Evolutionary conservation across 257 asterid genomes (phyloP).

Genomic region (Przewalskia tangutica): DNA sequence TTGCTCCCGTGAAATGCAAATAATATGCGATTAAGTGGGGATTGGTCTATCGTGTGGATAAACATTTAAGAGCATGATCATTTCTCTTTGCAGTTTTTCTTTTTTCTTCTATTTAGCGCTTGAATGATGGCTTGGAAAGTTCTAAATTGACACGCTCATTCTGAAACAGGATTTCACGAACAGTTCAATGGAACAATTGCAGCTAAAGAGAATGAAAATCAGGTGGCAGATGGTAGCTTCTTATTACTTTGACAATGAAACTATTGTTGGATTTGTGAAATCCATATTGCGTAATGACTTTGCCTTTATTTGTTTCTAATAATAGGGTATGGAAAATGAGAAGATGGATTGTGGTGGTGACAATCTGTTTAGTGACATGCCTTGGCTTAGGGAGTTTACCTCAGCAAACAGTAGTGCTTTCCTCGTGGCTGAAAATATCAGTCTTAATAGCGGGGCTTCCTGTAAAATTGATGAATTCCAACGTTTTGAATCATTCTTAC

Average conservation of each 20-base stretch:
- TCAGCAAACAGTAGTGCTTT: conserved; percentile 31
- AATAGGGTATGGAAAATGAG: conserved; percentile 39
- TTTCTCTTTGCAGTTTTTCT: not conserved
- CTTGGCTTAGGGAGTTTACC: conserved; percentile 40
- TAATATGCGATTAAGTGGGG: not conserved
- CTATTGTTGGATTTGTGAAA: conserved; percentile 12
- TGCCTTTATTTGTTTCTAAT: conserved; percentile 7
- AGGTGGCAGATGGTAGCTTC: conserved; percentile 74
- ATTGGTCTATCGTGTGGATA: not conserved
- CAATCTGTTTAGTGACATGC: conserved; percentile 23
- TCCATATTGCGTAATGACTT: conserved; percentile 9
- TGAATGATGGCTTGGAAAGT: conserved; percentile 10
- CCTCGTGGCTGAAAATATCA: conserved; percentile 31
- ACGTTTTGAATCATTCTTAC: conserved; percentile 48
- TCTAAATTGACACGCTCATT: conserved; percentile 22
- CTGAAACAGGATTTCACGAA: conserved; percentile 28
- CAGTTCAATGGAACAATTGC: conserved; percentile 46
- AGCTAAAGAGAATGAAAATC: conserved; percentile 37
- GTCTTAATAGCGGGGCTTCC: conserved; percentile 30
- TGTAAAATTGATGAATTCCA: conserved; percentile 53
- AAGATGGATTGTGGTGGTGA: conserved; percentile 44
- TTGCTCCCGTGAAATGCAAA: not conserved
- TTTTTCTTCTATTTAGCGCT: conserved; percentile 5
- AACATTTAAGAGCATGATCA: not conserved
- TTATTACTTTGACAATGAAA: conserved; percentile 23